Base-by-base conservation (phyloP, 768 basidiomycete species). In the Phallus indusiatus region DNA sequence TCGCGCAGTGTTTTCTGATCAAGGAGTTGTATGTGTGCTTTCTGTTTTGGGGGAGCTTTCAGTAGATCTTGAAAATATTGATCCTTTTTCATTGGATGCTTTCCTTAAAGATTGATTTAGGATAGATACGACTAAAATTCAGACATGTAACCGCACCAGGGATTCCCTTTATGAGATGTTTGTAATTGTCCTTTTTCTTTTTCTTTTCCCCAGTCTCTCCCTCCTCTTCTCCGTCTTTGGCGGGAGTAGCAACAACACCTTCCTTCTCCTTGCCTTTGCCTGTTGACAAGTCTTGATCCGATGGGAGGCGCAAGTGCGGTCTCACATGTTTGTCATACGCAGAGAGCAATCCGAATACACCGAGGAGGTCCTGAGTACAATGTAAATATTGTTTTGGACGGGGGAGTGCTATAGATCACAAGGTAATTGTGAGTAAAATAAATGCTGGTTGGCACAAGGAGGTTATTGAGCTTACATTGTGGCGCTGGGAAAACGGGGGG, bases 271-370 rank as follows among this genome's bases (percentile, higher is more conserved):
- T 65, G 36, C 70, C 68, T 57, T 69, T 71, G 60, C 69, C 70
- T 24, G 48, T 66, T 21, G n/a, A 11, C 20, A n/a, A 34, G 52
- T 54, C 67, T 33, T 61, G 64, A 22, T 69, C 67, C 60, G 71
- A 71, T 33, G 71, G 63, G 18, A 76, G 72, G 36, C 69, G 59
- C 46, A 72, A 67, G 66, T 74, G 72, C 11, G 82, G 78, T n/a
- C 84, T 78, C 54, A 90, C 89, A 66, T 90, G 86, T 67, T 84
- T 86, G 73, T 90, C 84, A 68, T 91, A 91, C n/a, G 86, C 83
- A 10, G 83, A 65, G 53, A 83, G 77, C 28, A 91, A 81, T 53
- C 80, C 75, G 65, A 91, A 88, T 61, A 84, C 83, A 49, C 80
- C 75, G 58, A 91, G 76, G 54, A 91, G 82, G 72, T 91, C 89